A percentile compares a stretch with the other conserved stretches of the same genome.
Conservation (phyloP, 371 early-diverging fungal genomes). For the Apophysomyces trapeziformis region DNA sequence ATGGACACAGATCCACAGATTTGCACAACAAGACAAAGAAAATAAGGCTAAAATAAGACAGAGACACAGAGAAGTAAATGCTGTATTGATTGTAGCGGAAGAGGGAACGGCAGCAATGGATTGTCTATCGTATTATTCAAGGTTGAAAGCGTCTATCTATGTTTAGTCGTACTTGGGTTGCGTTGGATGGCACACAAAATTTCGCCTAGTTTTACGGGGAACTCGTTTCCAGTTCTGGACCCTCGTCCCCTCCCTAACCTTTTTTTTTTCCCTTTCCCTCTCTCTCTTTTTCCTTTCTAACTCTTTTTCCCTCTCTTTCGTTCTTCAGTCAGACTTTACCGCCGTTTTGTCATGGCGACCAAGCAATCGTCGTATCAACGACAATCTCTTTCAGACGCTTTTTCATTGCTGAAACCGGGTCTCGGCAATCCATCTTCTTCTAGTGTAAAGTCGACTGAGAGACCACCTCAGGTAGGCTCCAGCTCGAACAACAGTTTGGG, state of each 20-base stretch:
- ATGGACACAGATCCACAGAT: too few relatives aligned
- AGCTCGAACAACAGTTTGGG: slow-evolving; percentile 1
- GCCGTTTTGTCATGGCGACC: slow-evolving; percentile 18
- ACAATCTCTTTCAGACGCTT: slow-evolving; percentile 21
- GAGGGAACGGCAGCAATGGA: not conserved
- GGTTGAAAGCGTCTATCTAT: not conserved
- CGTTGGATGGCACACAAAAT: slow-evolving; percentile 1
- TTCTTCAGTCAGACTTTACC: not conserved
- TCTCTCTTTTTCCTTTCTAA: not conserved
- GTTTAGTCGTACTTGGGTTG: not conserved
- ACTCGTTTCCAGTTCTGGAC: not conserved
- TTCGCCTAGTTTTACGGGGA: not conserved
- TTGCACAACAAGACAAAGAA: too few relatives aligned
- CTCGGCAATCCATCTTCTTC: slow-evolving; percentile 12
- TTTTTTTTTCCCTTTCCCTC: slow-evolving; percentile 5
- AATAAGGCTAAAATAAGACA: too few relatives aligned
- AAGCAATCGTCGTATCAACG: slow-evolving; percentile 19
- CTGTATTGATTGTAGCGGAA: too few relatives aligned
- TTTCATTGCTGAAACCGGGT: slow-evolving; percentile 7
- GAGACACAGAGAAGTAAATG: too few relatives aligned
- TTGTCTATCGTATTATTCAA: not conserved
- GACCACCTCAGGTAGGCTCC: slow-evolving; percentile 11
- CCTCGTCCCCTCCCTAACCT: slow-evolving; percentile 8
- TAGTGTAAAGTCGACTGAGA: slow-evolving; percentile 4
- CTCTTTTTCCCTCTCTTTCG: slow-evolving; percentile 7